phyloP scores from a whole-genome alignment of 352 stramenopile genomes.

The Saprolegnia diclina region DNA sequence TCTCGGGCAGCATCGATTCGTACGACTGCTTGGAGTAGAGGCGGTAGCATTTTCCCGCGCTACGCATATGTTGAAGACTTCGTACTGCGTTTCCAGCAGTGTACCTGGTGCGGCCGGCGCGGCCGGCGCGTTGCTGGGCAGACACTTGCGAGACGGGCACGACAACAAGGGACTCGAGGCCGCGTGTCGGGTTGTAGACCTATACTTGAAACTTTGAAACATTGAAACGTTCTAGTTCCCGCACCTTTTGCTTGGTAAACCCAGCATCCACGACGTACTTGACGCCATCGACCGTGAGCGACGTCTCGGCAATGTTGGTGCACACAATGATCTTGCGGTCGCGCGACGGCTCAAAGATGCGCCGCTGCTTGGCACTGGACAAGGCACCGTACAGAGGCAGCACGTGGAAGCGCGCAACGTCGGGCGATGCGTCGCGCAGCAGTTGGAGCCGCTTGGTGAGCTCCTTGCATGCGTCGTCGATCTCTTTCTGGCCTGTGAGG shows the following conservation, averaged over 20 bases:
- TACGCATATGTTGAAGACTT: too few relatives aligned
- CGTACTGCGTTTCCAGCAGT: not conserved
- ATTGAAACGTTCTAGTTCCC: not conserved
- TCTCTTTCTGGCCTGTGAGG: slow-evolving; percentile 90
- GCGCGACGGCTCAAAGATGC: slow-evolving; percentile 87
- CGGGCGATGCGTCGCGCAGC: slow-evolving; percentile 37
- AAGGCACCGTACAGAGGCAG: slow-evolving; percentile 95
- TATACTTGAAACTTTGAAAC: slow-evolving; percentile 13
- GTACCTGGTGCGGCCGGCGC: slow-evolving; percentile 88
- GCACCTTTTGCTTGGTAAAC: slow-evolving; percentile 90
- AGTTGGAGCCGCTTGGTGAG: slow-evolving; percentile 47
- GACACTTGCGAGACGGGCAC: slow-evolving; percentile 93
- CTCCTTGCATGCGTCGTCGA: slow-evolving; percentile 85
- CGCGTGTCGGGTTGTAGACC: slow-evolving; percentile 66
- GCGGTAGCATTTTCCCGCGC: slow-evolving; percentile 97
- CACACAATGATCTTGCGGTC: slow-evolving; percentile 83
- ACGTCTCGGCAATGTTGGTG: slow-evolving; percentile 95
- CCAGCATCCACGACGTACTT: slow-evolving; percentile 70
- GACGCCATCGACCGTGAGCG: slow-evolving; percentile 98
- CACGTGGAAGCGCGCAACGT: slow-evolving; percentile 41
- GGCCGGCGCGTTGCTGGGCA: slow-evolving; percentile 92
- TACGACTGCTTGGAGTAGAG: slow-evolving; percentile 98
- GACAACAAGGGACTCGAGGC: slow-evolving; percentile 84
- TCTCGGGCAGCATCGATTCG: slow-evolving; percentile 94
- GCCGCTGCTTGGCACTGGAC: slow-evolving; percentile 85